phyloP scores from a whole-genome alignment of 2,329 filamentous ascomycete genomes.

The Calycina herbarum region DNA sequence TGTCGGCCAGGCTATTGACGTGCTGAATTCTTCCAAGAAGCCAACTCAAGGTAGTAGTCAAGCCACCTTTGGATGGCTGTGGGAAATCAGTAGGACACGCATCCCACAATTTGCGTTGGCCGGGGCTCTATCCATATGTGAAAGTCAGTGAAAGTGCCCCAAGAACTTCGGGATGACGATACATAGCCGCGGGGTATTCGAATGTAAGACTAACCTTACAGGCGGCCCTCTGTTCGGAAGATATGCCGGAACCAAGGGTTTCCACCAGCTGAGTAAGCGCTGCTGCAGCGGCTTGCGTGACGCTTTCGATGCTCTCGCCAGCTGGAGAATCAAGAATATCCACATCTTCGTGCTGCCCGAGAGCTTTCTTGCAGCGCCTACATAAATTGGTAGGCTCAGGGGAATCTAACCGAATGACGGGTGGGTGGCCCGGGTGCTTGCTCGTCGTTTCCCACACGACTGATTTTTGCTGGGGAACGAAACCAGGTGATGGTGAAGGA shows the following conservation, averaged over 20 bases:
- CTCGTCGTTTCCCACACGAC: constrained; percentile 17
- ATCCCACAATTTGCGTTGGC: constrained; percentile 15
- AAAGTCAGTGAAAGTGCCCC: constrained; percentile 12
- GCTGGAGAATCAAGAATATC: constrained; percentile 17
- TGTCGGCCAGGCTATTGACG: constrained; percentile 35
- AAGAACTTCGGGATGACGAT: constrained; percentile 18
- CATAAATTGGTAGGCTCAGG: constrained; percentile 27
- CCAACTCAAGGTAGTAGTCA: constrained; percentile 34
- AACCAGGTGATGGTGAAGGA: constrained; percentile 8
- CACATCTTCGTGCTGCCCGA: constrained; percentile 23
- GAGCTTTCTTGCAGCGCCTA: constrained; percentile 28
- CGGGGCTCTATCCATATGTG: constrained; percentile 19
- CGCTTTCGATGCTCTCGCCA: constrained; percentile 28
- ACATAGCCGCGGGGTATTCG: constrained; percentile 17
- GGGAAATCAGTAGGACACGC: constrained; percentile 26
- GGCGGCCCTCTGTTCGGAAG: constrained; percentile 28
- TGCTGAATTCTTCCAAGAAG: constrained; percentile 33
- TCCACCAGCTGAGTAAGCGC: constrained; percentile 34
- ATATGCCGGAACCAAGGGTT: constrained; percentile 32
- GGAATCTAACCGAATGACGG: constrained; percentile 9
- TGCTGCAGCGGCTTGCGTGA: constrained; percentile 30
- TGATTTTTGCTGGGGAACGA: constrained; percentile 10
- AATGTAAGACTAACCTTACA: constrained; percentile 31
- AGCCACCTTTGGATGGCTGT: constrained; percentile 32
- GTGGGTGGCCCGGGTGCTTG: constrained; percentile 1